Evolutionary conservation across 352 stramenopile species (phyloP).

Genomic region (Phytophthora capsici): DNA sequence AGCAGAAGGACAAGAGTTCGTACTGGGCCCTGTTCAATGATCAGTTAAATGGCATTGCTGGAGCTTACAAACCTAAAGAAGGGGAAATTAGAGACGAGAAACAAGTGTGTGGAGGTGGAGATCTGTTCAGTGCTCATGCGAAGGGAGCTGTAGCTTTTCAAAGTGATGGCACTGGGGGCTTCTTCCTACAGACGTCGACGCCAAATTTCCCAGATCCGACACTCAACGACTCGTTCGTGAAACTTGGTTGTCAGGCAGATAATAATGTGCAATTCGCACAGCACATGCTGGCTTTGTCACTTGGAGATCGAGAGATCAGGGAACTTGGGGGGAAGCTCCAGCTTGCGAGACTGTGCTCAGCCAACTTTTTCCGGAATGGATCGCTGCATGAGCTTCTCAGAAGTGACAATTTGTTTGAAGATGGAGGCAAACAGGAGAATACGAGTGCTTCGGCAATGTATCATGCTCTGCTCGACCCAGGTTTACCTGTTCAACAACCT

Average conservation of each 20-base stretch:
- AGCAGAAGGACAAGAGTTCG: constrained; percentile 40
- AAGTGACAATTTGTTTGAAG: constrained; percentile 44
- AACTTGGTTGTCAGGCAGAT: constrained; percentile 71
- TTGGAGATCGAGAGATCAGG: constrained; percentile 47
- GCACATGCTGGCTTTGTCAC: constrained; percentile 71
- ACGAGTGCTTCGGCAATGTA: constrained; percentile 47
- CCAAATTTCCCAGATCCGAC: constrained; percentile 79
- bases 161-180: constrained; percentile 47
- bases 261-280: constrained; percentile 85
- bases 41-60: constrained; percentile 75
- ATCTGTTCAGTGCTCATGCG: constrained; percentile 74
- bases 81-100: constrained; percentile 11
- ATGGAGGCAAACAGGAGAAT: constrained; percentile 41
- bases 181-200: constrained; percentile 81
- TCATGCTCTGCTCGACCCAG: constrained; percentile 51
- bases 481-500: constrained; percentile 34
- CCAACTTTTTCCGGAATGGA: constrained; percentile 63
- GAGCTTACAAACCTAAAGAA: constrained; percentile 23
- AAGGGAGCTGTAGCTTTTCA: constrained; percentile 73
- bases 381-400: constrained; percentile 44
- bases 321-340: constrained; percentile 57
- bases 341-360: constrained; percentile 69
- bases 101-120: constrained; percentile 52
- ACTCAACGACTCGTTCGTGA: constrained; percentile 52
- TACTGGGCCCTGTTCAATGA: constrained; percentile 87